These are phyloP conservation scores for Coprinellus micaceus DNA, from an alignment of 768 basidiomycete species.

Conservation along the genomic window DNA sequence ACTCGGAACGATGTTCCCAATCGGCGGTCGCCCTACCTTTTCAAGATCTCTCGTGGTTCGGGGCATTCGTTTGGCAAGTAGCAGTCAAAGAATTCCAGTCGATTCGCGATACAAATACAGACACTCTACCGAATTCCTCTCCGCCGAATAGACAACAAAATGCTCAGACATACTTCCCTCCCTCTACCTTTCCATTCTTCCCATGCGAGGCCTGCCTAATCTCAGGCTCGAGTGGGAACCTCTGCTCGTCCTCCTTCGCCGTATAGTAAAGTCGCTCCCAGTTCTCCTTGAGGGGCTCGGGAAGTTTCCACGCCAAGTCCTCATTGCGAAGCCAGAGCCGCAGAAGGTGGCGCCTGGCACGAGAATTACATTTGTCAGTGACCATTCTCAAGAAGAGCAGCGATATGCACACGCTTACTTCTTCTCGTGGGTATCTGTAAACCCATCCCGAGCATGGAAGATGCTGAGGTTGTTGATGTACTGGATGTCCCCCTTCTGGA, in stretches of 20 bases:
- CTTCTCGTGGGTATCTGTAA: conserved; percentile 34
- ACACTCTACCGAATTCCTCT: too few species aligned
- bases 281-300: conserved; percentile 4
- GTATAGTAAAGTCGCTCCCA: background rate
- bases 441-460: conserved; percentile 45
- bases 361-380: background rate
- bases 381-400: background rate
- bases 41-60: too few species aligned
- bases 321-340: conserved; percentile 12
- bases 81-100: too few species aligned
- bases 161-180: background rate
- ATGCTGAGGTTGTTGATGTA: conserved; percentile 47
- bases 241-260: background rate
- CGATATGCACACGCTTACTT: conserved; percentile 17
- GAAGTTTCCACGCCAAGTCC: conserved; percentile 16
- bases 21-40: too few species aligned
- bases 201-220: background rate
- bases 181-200: background rate
- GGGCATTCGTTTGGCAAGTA: too few species aligned
- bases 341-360: conserved; percentile 2
- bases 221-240: background rate
- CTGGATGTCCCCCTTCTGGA: conserved; percentile 41
- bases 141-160: too few species aligned
- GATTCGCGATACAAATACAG: too few species aligned
- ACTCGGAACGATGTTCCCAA: too few species aligned